Percentiles rank a stretch among this genome's conserved stretches.
phyloP scores from a whole-genome alignment of 345 rosid genomes.

The Brassica cretica region DNA sequence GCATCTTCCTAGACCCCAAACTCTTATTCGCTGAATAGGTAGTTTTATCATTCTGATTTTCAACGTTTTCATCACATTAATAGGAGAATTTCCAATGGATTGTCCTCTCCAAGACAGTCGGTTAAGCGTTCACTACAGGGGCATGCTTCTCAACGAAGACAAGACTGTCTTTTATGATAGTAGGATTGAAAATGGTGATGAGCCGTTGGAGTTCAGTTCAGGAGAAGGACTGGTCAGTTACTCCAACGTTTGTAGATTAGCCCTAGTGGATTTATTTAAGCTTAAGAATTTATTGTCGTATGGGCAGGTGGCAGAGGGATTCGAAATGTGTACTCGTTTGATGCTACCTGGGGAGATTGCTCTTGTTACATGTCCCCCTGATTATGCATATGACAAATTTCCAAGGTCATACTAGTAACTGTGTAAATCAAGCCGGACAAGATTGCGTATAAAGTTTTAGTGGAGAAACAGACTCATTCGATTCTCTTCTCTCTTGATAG shows the following conservation, averaged over 20 bases:
- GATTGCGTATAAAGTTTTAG: neutral
- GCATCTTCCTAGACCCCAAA: constrained; percentile 6
- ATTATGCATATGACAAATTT: constrained; percentile 92
- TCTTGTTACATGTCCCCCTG: constrained; percentile 95
- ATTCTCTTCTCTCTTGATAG: constrained; percentile 40
- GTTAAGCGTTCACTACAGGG: constrained; percentile 79
- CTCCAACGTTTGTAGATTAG: neutral
- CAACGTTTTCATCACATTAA: constrained; percentile 7
- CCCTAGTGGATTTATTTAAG: neutral
- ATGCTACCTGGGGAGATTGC: constrained; percentile 94
- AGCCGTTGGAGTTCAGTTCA: constrained; percentile 89
- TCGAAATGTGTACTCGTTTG: constrained; percentile 95
- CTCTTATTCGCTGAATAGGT: neutral
- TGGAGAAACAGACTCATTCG: neutral
- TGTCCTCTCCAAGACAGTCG: constrained; percentile 93
- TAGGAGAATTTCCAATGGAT: constrained; percentile 99
- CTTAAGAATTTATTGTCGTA: neutral
- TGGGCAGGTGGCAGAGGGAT: constrained; percentile 87
- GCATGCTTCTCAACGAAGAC: constrained; percentile 80
- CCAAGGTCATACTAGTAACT: constrained; percentile 54
- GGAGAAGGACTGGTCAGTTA: constrained; percentile 92
- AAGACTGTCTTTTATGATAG: constrained; percentile 77
- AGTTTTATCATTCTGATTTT: constrained; percentile 23
- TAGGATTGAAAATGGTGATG: constrained; percentile 65
- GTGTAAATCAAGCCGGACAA: constrained; percentile 4